Evolutionary conservation across 768 basidiomycete species (phyloP).

Genomic region (Trametes cinnabarina): DNA sequence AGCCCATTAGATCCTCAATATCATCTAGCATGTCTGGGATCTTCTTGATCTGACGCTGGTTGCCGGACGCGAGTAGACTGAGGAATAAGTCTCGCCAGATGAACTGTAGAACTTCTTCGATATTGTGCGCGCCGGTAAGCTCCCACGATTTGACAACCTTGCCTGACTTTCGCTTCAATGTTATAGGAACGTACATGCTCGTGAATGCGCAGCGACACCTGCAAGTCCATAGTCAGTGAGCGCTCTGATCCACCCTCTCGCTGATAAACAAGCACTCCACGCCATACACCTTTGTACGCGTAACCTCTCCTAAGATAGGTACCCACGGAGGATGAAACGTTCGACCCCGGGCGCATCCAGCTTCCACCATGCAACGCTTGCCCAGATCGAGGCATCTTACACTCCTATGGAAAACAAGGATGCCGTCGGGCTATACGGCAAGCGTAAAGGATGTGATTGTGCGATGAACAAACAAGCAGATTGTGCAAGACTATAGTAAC

Average conservation of each 20-base stretch:
- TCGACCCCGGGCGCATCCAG: no score
- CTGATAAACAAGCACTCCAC: no score
- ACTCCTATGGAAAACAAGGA: no score
- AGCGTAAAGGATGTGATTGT: no score
- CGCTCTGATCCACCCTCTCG: neutral
- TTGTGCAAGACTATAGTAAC: no score
- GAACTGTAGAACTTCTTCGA: conserved; percentile 52
- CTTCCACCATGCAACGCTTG: no score
- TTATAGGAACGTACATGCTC: conserved; percentile 45
- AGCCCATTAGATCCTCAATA: conserved; percentile 50
- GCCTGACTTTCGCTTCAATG: conserved; percentile 43
- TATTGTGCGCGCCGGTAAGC: conserved; percentile 45
- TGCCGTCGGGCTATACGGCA: no score
- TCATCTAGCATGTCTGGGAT: conserved; percentile 60
- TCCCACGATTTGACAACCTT: conserved; percentile 48
- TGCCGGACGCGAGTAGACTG: conserved; percentile 45
- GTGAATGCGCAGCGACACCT: conserved; percentile 57
- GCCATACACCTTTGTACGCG: no score
- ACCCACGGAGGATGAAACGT: no score
- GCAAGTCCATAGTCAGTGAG: neutral
- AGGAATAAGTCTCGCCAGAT: conserved; percentile 71
- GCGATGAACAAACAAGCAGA: no score
- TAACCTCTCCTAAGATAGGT: no score
- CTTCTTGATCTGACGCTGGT: conserved; percentile 27
- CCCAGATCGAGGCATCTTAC: no score